These are phyloP conservation scores for Linnemannia exigua DNA, from an alignment of 192 early-diverging fungal species.

Conservation along the genomic window DNA sequence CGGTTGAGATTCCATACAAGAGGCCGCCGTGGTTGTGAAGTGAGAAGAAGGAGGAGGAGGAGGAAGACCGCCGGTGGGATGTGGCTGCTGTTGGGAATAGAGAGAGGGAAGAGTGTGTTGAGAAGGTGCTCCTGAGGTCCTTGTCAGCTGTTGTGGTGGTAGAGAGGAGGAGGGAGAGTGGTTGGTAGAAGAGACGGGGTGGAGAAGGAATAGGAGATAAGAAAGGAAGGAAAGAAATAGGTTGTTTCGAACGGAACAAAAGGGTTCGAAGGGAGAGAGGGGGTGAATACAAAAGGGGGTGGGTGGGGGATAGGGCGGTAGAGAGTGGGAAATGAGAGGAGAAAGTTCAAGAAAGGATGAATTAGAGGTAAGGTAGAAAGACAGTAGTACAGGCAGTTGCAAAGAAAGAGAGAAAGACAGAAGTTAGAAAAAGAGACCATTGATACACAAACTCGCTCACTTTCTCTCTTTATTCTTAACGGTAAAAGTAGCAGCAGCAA, in stretches of 20 bases:
- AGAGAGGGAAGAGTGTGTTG: neutral
- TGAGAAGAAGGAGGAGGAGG: neutral
- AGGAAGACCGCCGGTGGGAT: neutral
- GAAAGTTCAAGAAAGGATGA: neutral
- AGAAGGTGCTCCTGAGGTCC: neutral
- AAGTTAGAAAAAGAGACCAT: too few species aligned
- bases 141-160: slow-evolving; percentile 4
- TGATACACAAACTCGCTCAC: too few species aligned
- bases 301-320: neutral
- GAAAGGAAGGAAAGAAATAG: neutral
- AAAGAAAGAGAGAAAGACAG: too few species aligned
- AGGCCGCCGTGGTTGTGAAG: slow-evolving; percentile 5
- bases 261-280: neutral
- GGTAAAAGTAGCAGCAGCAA: neutral
- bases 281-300: neutral
- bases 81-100: neutral
- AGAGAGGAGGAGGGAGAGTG: neutral
- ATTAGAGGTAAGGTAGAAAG: neutral
- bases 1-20: slow-evolving; percentile 19
- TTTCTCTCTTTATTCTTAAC: neutral
- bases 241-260: neutral
- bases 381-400: neutral
- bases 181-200: neutral
- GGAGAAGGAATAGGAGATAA: neutral
- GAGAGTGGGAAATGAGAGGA: neutral